Evolutionary conservation across 148 eudicot genomes (phyloP), one percentile per base, ranked within the genome.

Genomic region (Persicaria tinctoria): DNA sequence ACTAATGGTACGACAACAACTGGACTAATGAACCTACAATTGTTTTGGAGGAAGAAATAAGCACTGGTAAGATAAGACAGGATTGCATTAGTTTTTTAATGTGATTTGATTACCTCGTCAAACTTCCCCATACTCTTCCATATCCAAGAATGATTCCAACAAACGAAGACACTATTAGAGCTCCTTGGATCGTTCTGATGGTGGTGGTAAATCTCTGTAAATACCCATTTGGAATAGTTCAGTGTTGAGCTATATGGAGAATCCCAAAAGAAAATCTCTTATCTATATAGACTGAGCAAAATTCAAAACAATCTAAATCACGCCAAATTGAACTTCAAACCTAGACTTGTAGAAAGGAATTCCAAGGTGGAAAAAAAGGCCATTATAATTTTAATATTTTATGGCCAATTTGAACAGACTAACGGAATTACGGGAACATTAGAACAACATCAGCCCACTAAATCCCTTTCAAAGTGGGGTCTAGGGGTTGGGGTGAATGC

Each of bases 171-270:
- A 95, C 89, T 66, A 95, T 92, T 45, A 95, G 78, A 46, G 97
- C 83, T 79, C 98, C 98, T 83, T 92, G 97, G 79, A 92, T 84
- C 49, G 93, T 87, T 86, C 98, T 90, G 80, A 92, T 90, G 46
- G 89, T 89, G 82, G 83, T 96, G 59, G 83, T n/a, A 77, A 95
- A 95, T 78, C 93, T 95, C 98, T 95, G 81, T 78, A 84, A 62
- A 45, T 47, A 76, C 41, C 20, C 46, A 46, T 78, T 50, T 60
- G 77, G 75, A 46, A 76, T 11, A 75, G 7, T 48, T 60, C 54
- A 57, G 14, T 54, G 46, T 3, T 47, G 53, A 20, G 68, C 44
- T 53, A 6, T 4, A 53, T 12, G 56, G 16, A n/a, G n/a, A 53
- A 16, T 53, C 56, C 46, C 41, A 32, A 32, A 66, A 46, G 14